Base-by-base conservation (phyloP, 306 rosid species). In the Vicia faba region DNA sequence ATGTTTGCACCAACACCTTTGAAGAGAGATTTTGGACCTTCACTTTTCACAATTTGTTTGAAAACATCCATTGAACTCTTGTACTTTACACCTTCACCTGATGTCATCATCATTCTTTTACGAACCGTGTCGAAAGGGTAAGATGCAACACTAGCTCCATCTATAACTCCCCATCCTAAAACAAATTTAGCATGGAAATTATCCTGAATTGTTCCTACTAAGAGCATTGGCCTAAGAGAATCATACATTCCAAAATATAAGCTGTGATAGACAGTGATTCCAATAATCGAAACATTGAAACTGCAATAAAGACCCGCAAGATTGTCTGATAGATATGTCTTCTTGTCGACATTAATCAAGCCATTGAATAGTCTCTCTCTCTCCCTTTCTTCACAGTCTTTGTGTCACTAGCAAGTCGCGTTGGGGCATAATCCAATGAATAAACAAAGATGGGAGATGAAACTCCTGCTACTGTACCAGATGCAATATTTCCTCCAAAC, bases 41-140 rank as follows among this genome's bases (percentile, higher is more conserved):
- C 96, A 4, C 79, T 91, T 84, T 86, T 88, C 4, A 91, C 61
- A 77, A 86, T 88, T 61, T 86, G 93, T 2, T 77, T 14, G 76
- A 87, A 87, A 1, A 88, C 89, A 62, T 87, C 89, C 0, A 87
- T 12, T 18, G 96, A 81, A 75, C 91, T 78, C 83, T 83, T 87
- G 81, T 89, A 89, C 82, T 89, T 89, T n/a, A 89, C 87, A 7
- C 93, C 93, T 75, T 89, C 93, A 54, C 96, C 96, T 1, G 96
- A 89, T 6, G 96, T 89, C 96, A 89, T 89, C 96, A 89, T 89
- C 96, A 89, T 89, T 81, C 96, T 83, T 86, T 92, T 83, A 4
- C 96, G 85, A 35, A 89, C 90, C 0, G 96, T 89, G 80, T 89
- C 96, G 3, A 89, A 68, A 0, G 96, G 96, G 65, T 89, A 89